Conservation (phyloP, 768 basidiomycete species). For the Candolleomyces eurysporus region DNA sequence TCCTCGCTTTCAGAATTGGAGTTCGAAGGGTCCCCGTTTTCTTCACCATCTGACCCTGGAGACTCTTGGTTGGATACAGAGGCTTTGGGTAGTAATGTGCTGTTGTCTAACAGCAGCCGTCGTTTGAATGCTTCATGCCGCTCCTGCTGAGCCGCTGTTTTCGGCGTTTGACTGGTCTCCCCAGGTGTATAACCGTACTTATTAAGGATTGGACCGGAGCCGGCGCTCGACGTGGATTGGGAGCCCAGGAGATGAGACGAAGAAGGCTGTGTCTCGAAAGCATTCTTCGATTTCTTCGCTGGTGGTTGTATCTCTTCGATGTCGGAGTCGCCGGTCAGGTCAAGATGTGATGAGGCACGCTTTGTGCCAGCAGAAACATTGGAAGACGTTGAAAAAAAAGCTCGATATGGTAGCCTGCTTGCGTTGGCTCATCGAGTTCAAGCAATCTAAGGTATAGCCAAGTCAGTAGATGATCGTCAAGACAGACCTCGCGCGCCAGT, state of each 20-base stretch:
- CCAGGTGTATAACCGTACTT: conserved; percentile 46
- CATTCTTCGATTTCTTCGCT: conserved; percentile 1
- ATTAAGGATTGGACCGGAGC: conserved; percentile 24
- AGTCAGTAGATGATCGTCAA: not conserved
- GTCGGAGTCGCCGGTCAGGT: conserved; percentile 49
- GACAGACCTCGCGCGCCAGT: no score
- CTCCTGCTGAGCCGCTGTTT: conserved; percentile 21
- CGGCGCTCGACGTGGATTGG: conserved; percentile 7
- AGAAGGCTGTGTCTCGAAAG: not conserved
- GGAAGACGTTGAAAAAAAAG: conserved; percentile 33
- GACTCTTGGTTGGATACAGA: conserved; percentile 3
- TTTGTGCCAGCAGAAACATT: conserved; percentile 25
- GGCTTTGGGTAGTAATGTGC: conserved; percentile 27
- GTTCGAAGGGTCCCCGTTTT: conserved; percentile 12
- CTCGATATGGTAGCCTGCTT: conserved; percentile 38
- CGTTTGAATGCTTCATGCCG: conserved; percentile 46
- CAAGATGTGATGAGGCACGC: conserved; percentile 40
- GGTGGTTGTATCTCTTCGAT: conserved; percentile 22
- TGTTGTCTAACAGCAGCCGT: conserved; percentile 49
- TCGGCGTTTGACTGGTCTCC: conserved; percentile 23
- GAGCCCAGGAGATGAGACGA: conserved; percentile 16
- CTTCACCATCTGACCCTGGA: conserved; percentile 9
- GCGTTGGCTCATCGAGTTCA: not conserved
- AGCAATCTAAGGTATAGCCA: not conserved
- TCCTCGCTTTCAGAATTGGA: conserved; percentile 23